Conservation (phyloP, 768 basidiomycete genomes). For the Russula compacta region DNA sequence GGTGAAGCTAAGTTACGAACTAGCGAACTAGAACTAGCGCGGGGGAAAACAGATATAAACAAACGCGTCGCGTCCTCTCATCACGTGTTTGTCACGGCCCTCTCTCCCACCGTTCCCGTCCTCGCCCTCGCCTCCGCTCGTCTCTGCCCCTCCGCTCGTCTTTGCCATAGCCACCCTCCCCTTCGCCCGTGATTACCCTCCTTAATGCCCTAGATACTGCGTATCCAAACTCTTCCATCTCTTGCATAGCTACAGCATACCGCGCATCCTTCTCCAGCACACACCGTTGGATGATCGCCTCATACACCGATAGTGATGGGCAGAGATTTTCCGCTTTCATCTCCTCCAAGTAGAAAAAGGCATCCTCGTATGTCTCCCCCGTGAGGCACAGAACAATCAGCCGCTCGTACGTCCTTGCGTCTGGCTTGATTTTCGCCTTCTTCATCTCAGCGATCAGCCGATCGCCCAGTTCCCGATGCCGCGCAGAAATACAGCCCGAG, state of each 20-base stretch:
- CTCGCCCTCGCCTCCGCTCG: neutral
- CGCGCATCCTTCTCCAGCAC: slow-evolving; percentile 47
- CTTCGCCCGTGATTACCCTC: slow-evolving; percentile 24
- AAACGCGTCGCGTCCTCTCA: slow-evolving; percentile 10
- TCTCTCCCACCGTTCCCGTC: neutral
- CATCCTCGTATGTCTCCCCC: slow-evolving; percentile 70
- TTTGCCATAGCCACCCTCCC: slow-evolving; percentile 5
- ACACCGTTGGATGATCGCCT: slow-evolving; percentile 51
- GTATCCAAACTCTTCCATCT: slow-evolving; percentile 61
- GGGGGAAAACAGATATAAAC: slow-evolving; percentile 7
- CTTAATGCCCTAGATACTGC: slow-evolving; percentile 26
- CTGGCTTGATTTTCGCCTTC: slow-evolving; percentile 41
- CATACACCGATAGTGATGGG: slow-evolving; percentile 52
- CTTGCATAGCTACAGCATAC: slow-evolving; percentile 54
- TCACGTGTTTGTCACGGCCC: neutral
- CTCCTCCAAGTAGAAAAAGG: slow-evolving; percentile 83
- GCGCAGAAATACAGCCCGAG: slow-evolving; percentile 47
- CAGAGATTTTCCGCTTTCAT: slow-evolving; percentile 59
- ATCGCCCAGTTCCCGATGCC: slow-evolving; percentile 61
- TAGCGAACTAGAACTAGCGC: neutral
- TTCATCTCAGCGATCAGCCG: slow-evolving; percentile 60
- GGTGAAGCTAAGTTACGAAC: neutral
- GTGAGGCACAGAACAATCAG: slow-evolving; percentile 65
- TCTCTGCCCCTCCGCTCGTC: neutral
- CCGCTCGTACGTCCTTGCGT: slow-evolving; percentile 53